Percentiles rank a stretch among this genome's conserved stretches.
Evolutionary conservation across 1,284 basidiomycete genomes (phyloP).

Genomic region (Pyrrhoderma lamaoense): DNA sequence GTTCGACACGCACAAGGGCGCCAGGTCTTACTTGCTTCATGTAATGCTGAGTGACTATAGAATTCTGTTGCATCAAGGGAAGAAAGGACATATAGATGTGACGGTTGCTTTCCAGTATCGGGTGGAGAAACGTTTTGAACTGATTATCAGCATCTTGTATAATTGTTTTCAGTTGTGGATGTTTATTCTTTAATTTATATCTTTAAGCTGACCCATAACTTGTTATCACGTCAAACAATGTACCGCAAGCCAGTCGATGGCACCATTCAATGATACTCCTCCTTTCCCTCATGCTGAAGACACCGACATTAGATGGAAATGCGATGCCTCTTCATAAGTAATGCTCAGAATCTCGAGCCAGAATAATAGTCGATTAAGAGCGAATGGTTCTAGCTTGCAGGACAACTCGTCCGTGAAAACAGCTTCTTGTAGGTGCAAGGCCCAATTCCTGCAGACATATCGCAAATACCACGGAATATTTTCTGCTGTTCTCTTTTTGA

Average conservation of each 20-base stretch:
- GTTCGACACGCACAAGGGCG: no score
- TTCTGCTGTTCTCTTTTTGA: neutral
- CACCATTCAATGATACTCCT: neutral
- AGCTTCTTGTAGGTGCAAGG: neutral
- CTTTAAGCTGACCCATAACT: no score
- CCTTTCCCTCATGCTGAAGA: neutral
- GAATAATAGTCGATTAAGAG: neutral
- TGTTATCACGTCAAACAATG: no score
- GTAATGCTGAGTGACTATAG: neutral
- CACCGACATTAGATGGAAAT: neutral
- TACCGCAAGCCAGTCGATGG: neutral
- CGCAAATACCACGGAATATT: neutral
- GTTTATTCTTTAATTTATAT: no score
- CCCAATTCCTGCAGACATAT: neutral
- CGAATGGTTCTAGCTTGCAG: no score
- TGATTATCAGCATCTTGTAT: neutral
- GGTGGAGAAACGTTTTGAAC: neutral
- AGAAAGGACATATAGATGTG: neutral
- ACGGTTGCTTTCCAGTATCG: neutral
- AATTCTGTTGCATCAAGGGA: neutral
- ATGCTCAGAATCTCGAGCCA: constrained; percentile 6
- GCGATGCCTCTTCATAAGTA: neutral
- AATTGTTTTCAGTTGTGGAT: no score
- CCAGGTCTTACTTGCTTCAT: no score
- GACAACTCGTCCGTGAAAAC: no score